Conservation (phyloP, 176 grass and related monocot species). For the Eremochloa ophiuroides region DNA sequence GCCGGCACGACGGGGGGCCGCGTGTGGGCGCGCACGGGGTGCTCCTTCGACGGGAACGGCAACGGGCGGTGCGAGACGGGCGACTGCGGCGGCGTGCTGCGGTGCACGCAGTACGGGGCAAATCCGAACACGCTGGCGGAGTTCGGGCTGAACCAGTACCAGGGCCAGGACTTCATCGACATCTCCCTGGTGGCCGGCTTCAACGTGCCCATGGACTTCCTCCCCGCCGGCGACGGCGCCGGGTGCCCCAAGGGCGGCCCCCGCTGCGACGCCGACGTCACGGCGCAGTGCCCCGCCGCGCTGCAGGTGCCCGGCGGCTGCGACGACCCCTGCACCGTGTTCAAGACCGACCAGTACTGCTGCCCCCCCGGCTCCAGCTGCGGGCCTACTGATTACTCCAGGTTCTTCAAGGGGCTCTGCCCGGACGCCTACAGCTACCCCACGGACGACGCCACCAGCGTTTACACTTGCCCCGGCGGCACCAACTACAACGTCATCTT, state of each 20-base stretch:
- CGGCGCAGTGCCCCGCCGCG: slow-evolving; percentile 27
- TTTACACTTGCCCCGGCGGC: slow-evolving; percentile 36
- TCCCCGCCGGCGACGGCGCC: slow-evolving; percentile 20
- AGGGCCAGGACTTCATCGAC: slow-evolving; percentile 35
- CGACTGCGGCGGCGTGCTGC: slow-evolving; percentile 46
- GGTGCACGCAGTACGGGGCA: slow-evolving; percentile 18
- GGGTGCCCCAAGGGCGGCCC: slow-evolving; percentile 40
- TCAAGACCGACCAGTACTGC: slow-evolving; percentile 37
- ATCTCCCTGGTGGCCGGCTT: slow-evolving; percentile 58
- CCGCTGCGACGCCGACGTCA: slow-evolving; percentile 7
- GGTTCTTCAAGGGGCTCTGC: slow-evolving; percentile 47
- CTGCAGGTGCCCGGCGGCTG: slow-evolving; percentile 32
- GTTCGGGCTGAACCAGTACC: slow-evolving; percentile 36
- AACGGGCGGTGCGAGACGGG: slow-evolving; percentile 41
- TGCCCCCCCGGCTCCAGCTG: slow-evolving; percentile 24
- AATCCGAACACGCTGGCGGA: slow-evolving; percentile 56
- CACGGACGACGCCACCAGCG: slow-evolving; percentile 20
- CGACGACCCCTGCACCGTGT: slow-evolving; percentile 43
- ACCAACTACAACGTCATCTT: slow-evolving; percentile 53
- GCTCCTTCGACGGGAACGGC: slow-evolving; percentile 45
- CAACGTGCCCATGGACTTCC: slow-evolving; percentile 61
- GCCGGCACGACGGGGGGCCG: slow-evolving; percentile 18
- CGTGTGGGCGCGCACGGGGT: slow-evolving; percentile 48
- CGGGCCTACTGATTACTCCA: slow-evolving; percentile 32
- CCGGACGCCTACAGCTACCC: slow-evolving; percentile 47